Percentiles rank a stretch among this genome's conserved stretches.
Evolutionary conservation across 2,329 filamentous ascomycete species (phyloP).

Genomic region (Clonostachys byssicola): DNA sequence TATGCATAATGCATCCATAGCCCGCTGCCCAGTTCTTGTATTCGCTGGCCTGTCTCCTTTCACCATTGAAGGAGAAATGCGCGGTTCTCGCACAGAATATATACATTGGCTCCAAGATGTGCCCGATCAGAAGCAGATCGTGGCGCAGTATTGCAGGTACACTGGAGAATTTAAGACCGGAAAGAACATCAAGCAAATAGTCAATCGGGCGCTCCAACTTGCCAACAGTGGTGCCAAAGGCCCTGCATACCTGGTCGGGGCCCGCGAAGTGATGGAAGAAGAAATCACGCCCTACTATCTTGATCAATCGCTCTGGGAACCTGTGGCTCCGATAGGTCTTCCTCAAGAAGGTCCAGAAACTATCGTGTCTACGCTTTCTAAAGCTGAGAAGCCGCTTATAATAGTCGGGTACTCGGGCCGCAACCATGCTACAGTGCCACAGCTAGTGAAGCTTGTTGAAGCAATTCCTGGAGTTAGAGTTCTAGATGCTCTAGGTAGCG

Average conservation of each 20-base stretch:
- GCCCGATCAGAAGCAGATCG: constrained; percentile 70
- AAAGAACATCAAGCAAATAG: constrained; percentile 78
- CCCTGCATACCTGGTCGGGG: constrained; percentile 74
- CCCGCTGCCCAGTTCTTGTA: constrained; percentile 67
- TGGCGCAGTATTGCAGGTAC: constrained; percentile 78
- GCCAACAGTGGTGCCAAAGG: constrained; percentile 70
- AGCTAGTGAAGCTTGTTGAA: constrained; percentile 8
- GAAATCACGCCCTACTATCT: constrained; percentile 72
- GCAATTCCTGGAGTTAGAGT: constrained; percentile 56
- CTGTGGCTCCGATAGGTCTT: constrained; percentile 62
- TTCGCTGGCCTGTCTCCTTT: constrained; percentile 72
- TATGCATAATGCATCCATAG: constrained; percentile 70
- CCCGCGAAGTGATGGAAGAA: constrained; percentile 81
- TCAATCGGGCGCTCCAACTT: constrained; percentile 75
- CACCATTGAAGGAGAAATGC: constrained; percentile 69
- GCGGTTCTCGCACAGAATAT: constrained; percentile 68
- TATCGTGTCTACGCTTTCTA: constrained; percentile 59
- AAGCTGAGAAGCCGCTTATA: constrained; percentile 11
- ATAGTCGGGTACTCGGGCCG: constrained; percentile 8
- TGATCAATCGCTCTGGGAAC: constrained; percentile 65
- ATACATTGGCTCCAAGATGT: constrained; percentile 81
- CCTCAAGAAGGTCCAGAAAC: constrained; percentile 42
- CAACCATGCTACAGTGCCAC: constrained; percentile 4
- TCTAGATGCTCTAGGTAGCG: constrained; percentile 73
- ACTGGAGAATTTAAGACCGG: constrained; percentile 74